Percentiles rank a stretch among this genome's conserved stretches.
Evolutionary conservation across 306 rosid species (phyloP).

Genomic region (Cucumis melo): DNA sequence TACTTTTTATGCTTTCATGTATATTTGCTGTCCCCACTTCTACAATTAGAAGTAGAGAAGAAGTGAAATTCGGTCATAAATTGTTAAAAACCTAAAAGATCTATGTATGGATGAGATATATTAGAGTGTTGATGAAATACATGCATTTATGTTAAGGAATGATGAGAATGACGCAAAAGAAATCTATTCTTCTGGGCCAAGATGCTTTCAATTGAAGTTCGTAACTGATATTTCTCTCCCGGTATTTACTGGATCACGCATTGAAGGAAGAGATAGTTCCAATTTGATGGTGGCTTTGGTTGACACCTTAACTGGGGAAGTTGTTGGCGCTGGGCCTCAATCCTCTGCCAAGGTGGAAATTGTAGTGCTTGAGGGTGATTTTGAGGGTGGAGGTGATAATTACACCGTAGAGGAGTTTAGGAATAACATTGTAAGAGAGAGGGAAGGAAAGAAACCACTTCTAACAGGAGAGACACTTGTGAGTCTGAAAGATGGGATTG

Average conservation of each 20-base stretch:
- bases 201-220: constrained; percentile 65
- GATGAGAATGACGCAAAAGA: constrained; percentile 35
- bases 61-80: not conserved
- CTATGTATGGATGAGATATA: not conserved
- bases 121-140: not conserved
- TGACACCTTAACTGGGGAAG: constrained; percentile 39
- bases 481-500: constrained; percentile 70
- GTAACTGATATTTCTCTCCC: constrained; percentile 63
- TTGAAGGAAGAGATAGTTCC: constrained; percentile 77
- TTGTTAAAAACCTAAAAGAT: not conserved
- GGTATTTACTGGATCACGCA: constrained; percentile 93
- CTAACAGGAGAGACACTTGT: constrained; percentile 75
- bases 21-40: not conserved
- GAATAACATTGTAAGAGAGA: constrained; percentile 77
- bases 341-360: constrained; percentile 85
- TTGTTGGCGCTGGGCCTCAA: constrained; percentile 60
- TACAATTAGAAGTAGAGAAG: not conserved
- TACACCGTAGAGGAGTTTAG: constrained; percentile 77
- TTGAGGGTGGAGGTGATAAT: constrained; percentile 68
- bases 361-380: constrained; percentile 96
- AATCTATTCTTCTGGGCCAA: constrained; percentile 29
- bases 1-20: not conserved
- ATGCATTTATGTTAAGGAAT: constrained; percentile 37
- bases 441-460: constrained; percentile 92
- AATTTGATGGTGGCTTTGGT: constrained; percentile 54